phyloP scores from a whole-genome alignment of 345 rosid species.

The Camelina hispida region DNA sequence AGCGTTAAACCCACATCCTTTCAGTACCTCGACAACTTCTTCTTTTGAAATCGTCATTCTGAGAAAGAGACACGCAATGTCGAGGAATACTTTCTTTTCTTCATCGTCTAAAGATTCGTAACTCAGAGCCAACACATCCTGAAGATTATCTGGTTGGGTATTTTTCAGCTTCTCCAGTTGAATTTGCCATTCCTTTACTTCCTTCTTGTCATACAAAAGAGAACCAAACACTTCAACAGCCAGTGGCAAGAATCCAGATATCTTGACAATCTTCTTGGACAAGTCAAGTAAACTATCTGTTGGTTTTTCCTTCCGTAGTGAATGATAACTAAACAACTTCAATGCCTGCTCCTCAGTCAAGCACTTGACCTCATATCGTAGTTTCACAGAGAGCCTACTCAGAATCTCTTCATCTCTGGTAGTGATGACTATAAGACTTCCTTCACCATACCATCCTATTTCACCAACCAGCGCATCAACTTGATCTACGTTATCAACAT shows the following conservation, averaged over 20 bases:
- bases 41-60: conserved; percentile 50
- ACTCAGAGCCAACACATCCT: conserved; percentile 57
- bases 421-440: conserved; percentile 63
- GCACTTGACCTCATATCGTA: conserved; percentile 55
- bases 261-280: conserved; percentile 52
- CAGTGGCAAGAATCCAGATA: conserved; percentile 61
- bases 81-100: conserved; percentile 62
- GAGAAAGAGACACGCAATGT: conserved; percentile 69
- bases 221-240: conserved; percentile 83
- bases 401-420: conserved; percentile 57
- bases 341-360: conserved; percentile 48
- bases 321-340: conserved; percentile 65
- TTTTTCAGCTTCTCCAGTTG: conserved; percentile 50
- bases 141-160: conserved; percentile 47
- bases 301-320: conserved; percentile 61
- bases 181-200: conserved; percentile 55
- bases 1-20: conserved; percentile 62
- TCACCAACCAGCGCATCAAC: conserved; percentile 54
- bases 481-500: conserved; percentile 54
- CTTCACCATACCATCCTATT: conserved; percentile 52
- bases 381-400: conserved; percentile 37
- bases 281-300: conserved; percentile 29
- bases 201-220: conserved; percentile 55
- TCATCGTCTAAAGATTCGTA: conserved; percentile 55
- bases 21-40: conserved; percentile 55